phyloP scores from a whole-genome alignment of 495 filamentous ascomycete genomes.

The Talaromyces thailandensis region DNA sequence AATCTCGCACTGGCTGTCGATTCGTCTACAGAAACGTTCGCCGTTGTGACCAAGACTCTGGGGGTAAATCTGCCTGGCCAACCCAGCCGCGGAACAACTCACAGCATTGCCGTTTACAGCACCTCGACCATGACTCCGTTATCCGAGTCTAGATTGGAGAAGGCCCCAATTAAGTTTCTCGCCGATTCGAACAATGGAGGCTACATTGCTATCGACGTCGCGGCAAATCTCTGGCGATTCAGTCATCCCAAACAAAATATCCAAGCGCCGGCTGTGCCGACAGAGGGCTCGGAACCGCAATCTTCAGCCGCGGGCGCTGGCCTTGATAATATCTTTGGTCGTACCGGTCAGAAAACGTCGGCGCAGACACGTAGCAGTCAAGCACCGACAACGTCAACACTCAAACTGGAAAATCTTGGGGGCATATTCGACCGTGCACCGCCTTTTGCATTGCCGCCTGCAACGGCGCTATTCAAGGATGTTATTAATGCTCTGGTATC shows the following conservation, averaged over 20 bases:
- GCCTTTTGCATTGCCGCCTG: conserved; percentile 66
- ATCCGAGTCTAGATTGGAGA: conserved; percentile 18
- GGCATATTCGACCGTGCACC: conserved; percentile 66
- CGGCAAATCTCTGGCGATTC: conserved; percentile 36
- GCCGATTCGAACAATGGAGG: conserved; percentile 41
- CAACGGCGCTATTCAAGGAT: conserved; percentile 68
- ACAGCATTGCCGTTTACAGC: conserved; percentile 19
- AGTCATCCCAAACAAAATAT: conserved; percentile 46
- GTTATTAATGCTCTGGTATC: conserved; percentile 42
- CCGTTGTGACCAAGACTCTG: conserved; percentile 15
- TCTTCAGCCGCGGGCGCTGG: conserved; percentile 29
- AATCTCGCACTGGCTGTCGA: conserved; percentile 23
- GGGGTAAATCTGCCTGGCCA: background rate
- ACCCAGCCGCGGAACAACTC: background rate
- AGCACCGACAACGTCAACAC: conserved; percentile 40
- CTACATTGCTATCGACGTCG: conserved; percentile 44
- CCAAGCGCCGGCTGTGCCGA: conserved; percentile 41
- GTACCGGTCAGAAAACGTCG: conserved; percentile 14
- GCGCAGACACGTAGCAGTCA: conserved; percentile 12
- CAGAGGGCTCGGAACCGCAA: conserved; percentile 23
- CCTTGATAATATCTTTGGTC: conserved; percentile 41
- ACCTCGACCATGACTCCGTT: conserved; percentile 23
- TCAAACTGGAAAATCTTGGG: conserved; percentile 57
- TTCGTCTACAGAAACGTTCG: conserved; percentile 25
- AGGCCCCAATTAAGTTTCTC: conserved; percentile 25